Conservation (phyloP, 176 grass and related monocot genomes). For the Paspalum vaginatum region DNA sequence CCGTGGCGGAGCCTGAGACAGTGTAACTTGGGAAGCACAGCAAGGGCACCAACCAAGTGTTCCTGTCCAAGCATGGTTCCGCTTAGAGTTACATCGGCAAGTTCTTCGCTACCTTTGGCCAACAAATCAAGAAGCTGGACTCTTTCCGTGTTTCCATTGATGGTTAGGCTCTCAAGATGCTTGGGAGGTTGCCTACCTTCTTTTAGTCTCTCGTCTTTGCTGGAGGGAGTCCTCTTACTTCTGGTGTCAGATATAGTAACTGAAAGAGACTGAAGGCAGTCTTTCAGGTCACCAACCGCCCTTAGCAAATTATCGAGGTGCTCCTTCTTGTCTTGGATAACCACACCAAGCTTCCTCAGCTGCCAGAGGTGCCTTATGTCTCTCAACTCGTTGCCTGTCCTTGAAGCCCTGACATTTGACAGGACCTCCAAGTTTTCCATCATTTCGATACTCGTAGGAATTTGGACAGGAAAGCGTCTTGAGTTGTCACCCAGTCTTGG, state of each 20-base stretch:
- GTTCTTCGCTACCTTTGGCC: background rate
- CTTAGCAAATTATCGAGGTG: background rate
- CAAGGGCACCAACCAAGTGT: background rate
- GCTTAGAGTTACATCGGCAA: conserved; percentile 35
- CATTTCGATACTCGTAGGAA: background rate
- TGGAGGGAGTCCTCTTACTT: background rate
- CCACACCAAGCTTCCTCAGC: conserved; percentile 17
- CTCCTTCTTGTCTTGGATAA: background rate
- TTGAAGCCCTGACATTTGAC: background rate
- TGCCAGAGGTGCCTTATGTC: background rate
- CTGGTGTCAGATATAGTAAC: background rate
- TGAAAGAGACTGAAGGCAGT: conserved; percentile 1
- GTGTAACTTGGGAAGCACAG: background rate
- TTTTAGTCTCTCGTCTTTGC: background rate
- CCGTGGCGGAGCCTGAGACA: background rate
- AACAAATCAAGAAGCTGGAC: conserved; percentile 2
- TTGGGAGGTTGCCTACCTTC: background rate
- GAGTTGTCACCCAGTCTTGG: background rate
- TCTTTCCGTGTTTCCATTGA: background rate
- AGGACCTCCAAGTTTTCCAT: conserved; percentile 29
- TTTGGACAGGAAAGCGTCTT: background rate
- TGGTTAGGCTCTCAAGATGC: conserved; percentile 37
- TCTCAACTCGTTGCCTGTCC: background rate
- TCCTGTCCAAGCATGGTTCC: background rate
- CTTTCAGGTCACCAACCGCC: background rate